These are phyloP conservation scores for Mycena latifolia DNA, from an alignment of 768 basidiomycete genomes.

Conservation along the genomic window DNA sequence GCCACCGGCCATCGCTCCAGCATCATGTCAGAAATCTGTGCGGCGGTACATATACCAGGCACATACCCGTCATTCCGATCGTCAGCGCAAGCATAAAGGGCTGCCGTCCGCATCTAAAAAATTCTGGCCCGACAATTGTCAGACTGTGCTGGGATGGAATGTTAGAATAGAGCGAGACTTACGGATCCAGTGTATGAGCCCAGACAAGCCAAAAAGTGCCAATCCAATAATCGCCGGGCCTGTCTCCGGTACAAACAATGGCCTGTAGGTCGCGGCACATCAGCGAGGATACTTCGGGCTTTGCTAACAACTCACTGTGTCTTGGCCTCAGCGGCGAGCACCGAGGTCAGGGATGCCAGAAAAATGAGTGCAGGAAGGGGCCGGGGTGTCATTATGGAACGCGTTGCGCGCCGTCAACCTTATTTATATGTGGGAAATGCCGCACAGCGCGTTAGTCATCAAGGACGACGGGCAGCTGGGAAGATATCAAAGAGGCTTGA, in stretches of 20 bases:
- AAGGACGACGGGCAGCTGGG: too few species aligned
- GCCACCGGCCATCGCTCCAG: conserved; percentile 9
- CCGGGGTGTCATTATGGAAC: background rate
- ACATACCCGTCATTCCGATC: conserved; percentile 15
- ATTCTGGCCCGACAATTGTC: background rate
- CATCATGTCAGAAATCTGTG: background rate
- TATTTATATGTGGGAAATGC: too few species aligned
- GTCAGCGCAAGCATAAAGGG: conserved; percentile 11
- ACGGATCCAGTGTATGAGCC: background rate
- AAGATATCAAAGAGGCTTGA: too few species aligned
- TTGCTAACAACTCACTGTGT: background rate
- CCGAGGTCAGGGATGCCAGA: background rate
- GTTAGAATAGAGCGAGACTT: background rate
- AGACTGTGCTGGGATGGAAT: background rate
- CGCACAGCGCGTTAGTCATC: too few species aligned
- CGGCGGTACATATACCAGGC: background rate
- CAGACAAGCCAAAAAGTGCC: background rate
- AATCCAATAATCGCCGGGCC: background rate
- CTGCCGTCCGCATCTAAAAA: conserved; percentile 8
- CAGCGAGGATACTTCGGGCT: background rate
- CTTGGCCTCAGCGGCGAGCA: background rate
- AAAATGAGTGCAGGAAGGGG: background rate
- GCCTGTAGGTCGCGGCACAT: background rate
- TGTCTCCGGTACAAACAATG: background rate
- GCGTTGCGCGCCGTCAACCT: too few species aligned